A percentile compares a stretch with the other conserved stretches of the same genome.
These are phyloP conservation scores for Gastrolobium villosum DNA, from an alignment of 306 rosid genomes.

Conservation along the genomic window DNA sequence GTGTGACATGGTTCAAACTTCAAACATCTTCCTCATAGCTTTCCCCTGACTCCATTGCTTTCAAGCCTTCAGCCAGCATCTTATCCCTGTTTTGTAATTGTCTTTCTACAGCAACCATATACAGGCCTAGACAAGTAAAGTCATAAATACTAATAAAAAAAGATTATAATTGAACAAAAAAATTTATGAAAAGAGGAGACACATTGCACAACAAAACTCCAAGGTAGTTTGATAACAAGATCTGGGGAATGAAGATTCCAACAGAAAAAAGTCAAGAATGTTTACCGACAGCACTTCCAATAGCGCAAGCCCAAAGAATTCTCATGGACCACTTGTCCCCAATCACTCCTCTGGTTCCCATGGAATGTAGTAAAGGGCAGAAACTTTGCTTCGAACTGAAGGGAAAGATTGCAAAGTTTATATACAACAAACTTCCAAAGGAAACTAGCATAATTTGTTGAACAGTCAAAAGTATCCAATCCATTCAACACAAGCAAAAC, in stretches of 20 bases:
- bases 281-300: slow-evolving; percentile 62
- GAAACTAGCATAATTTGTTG: slow-evolving; percentile 8
- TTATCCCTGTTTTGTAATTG: slow-evolving; percentile 54
- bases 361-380: slow-evolving; percentile 37
- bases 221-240: slow-evolving; percentile 15
- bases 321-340: slow-evolving; percentile 66
- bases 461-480: neutral
- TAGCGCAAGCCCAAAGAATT: slow-evolving; percentile 62
- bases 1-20: slow-evolving; percentile 34
- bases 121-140: slow-evolving; percentile 50
- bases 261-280: slow-evolving; percentile 16
- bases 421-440: slow-evolving; percentile 32
- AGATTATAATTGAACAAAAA: neutral
- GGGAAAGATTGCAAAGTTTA: neutral
- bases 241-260: slow-evolving; percentile 14
- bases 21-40: slow-evolving; percentile 20
- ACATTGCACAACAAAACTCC: slow-evolving; percentile 21
- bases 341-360: slow-evolving; percentile 61
- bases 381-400: slow-evolving; percentile 37
- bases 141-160: slow-evolving; percentile 26
- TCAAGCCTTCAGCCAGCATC: slow-evolving; percentile 59
- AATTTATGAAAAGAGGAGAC: neutral
- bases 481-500: slow-evolving; percentile 31
- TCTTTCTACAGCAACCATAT: slow-evolving; percentile 63
- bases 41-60: slow-evolving; percentile 50